phyloP scores from a whole-genome alignment of 225 moss, liverwort and hornwort species.

The Takakia lepidozioides region DNA sequence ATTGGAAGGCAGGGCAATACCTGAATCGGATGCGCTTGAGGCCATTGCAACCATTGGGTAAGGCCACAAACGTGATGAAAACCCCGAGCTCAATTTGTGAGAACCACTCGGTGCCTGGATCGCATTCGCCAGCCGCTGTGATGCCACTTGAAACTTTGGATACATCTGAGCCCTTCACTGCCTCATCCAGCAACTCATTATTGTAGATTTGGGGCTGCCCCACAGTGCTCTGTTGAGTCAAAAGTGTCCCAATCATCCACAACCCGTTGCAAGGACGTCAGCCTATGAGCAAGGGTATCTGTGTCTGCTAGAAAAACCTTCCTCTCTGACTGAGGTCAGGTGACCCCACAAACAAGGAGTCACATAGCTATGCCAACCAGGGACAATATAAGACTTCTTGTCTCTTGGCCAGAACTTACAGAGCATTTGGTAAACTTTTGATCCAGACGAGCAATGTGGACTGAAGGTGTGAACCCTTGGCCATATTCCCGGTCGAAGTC shows the following conservation, averaged over 20 bases:
- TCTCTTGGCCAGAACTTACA: no score
- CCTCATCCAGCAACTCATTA: no score
- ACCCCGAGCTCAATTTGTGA: slow-evolving; percentile 66
- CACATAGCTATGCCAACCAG: no score
- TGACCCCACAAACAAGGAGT: no score
- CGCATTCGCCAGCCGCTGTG: slow-evolving; percentile 9
- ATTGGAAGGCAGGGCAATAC: no score
- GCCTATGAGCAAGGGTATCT: no score
- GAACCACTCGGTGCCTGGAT: slow-evolving; percentile 53
- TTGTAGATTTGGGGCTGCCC: no score
- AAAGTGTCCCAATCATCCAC: neutral
- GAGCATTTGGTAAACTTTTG: slow-evolving; percentile 19
- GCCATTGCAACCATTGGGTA: slow-evolving; percentile 44
- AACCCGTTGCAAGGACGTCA: neutral
- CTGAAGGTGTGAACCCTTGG: slow-evolving; percentile 22
- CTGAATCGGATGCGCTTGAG: slow-evolving; percentile 60
- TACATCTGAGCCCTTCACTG: slow-evolving; percentile 25
- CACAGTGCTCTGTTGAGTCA: neutral
- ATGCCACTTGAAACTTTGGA: slow-evolving; percentile 20
- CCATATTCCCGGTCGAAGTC: slow-evolving; percentile 18
- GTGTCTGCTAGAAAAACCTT: no score
- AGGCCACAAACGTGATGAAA: slow-evolving; percentile 51
- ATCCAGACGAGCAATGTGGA: slow-evolving; percentile 10
- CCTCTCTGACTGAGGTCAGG: no score
- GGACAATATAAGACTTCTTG: no score